Percentiles rank a stretch among this genome's conserved stretches.
Conservation (phyloP, 1,139 yeast species). For the Arxiozyma telluris region DNA sequence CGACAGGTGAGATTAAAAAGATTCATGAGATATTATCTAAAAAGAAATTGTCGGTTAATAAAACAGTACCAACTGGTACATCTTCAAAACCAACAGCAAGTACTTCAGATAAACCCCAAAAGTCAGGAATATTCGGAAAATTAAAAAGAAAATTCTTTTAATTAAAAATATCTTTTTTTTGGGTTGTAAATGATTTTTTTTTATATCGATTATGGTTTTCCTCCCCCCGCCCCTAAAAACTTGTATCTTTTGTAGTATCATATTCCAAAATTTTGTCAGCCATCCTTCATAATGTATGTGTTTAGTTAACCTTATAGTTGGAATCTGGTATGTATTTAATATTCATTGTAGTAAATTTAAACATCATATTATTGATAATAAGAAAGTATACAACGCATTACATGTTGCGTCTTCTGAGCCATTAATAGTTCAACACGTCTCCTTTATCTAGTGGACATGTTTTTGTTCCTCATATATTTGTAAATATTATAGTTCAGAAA, state of each 20-base stretch:
- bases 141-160: constrained; percentile 38
- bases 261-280: no score
- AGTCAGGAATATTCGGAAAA: constrained; percentile 38
- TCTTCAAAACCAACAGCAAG: constrained; percentile 9
- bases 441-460: no score
- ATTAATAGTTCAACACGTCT: no score
- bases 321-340: neutral
- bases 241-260: neutral
- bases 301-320: no score
- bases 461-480: no score
- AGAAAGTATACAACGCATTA: no score
- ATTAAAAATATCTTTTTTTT: neutral
- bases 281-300: neutral
- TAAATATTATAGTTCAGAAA: no score
- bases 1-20: neutral
- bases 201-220: no score
- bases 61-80: neutral
- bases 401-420: neutral
- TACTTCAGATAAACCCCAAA: constrained; percentile 24
- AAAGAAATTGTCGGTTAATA: neutral
- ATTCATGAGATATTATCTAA: neutral
- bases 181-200: neutral
- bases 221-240: no score
- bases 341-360: neutral
- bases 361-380: no score